Evolutionary conservation across 345 rosid genomes (phyloP).

Genomic region (Lepidium africanum): DNA sequence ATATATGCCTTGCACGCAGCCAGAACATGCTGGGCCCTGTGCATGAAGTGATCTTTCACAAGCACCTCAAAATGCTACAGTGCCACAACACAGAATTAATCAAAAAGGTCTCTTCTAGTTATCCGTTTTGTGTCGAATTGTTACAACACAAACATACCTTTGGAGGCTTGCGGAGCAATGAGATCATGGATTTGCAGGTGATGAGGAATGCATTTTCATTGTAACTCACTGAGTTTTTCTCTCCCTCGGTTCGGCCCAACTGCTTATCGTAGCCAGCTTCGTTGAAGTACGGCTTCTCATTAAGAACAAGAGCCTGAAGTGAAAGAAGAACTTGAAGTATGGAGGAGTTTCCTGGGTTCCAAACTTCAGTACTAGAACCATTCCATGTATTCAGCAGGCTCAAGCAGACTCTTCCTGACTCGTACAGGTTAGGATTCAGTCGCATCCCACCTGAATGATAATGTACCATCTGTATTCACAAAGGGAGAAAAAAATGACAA

Average conservation of each 20-base stretch:
- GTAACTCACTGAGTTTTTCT: conserved; percentile 80
- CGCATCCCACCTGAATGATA: conserved; percentile 88
- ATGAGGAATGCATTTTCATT: conserved; percentile 78
- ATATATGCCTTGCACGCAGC: conserved; percentile 65
- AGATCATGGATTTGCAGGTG: conserved; percentile 87
- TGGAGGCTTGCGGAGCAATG: conserved; percentile 58
- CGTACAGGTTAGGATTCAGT: conserved; percentile 82
- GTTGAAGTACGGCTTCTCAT: conserved; percentile 91
- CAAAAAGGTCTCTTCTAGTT: background rate
- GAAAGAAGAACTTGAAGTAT: conserved; percentile 93
- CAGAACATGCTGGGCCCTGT: conserved; percentile 37
- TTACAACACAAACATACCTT: conserved; percentile 42
- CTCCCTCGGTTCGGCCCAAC: conserved; percentile 79
- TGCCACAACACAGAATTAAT: conserved; percentile 16
- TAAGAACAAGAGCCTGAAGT: conserved; percentile 95
- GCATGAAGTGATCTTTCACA: conserved; percentile 62
- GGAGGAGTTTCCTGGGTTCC: conserved; percentile 72
- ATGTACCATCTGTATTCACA: conserved; percentile 56
- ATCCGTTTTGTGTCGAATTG: background rate
- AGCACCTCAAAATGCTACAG: conserved; percentile 79
- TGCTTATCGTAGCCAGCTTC: conserved; percentile 93
- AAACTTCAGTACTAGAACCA: conserved; percentile 81
- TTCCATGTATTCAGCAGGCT: conserved; percentile 93
- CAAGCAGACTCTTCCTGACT: conserved; percentile 85
- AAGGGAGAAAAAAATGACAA: background rate